Evolutionary conservation across 164 flowering plant genomes (phyloP).

Genomic region (Piper longum): DNA sequence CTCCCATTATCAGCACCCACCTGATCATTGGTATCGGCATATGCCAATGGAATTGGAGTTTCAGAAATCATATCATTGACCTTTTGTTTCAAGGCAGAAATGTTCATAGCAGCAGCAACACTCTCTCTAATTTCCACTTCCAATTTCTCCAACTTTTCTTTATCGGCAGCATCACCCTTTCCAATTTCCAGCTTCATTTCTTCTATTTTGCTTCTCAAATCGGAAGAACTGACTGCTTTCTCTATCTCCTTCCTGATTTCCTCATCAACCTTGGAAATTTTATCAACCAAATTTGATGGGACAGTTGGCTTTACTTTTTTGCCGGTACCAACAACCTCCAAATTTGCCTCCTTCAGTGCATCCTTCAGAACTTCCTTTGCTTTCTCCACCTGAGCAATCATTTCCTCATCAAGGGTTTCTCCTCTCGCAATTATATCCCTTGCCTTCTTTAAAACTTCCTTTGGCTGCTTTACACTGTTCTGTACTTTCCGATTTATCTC

Average conservation of each 20-base stretch:
- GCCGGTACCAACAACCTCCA: constrained; percentile 17
- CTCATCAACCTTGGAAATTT: constrained; percentile 11
- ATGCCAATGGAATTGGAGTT: constrained; percentile 1
- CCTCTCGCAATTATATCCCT: constrained; percentile 16
- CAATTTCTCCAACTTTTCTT: constrained; percentile 14
- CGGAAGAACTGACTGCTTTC: constrained; percentile 11
- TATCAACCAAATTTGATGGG: constrained; percentile 14
- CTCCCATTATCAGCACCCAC: constrained; percentile 17
- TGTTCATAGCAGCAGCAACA: constrained; percentile 17
- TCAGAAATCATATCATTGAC: constrained; percentile 14
- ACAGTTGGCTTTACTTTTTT: constrained; percentile 9
- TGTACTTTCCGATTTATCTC: constrained; percentile 20
- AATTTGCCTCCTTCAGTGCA: constrained; percentile 17
- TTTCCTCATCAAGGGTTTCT: constrained; percentile 15
- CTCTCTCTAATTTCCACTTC: constrained; percentile 21
- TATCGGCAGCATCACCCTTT: constrained; percentile 14
- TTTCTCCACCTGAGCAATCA: constrained; percentile 11
- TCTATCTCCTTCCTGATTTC: constrained; percentile 20
- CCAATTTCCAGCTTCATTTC: constrained; percentile 20
- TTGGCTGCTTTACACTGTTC: constrained; percentile 16
- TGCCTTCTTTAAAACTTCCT: constrained; percentile 15
- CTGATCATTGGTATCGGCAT: constrained; percentile 4
- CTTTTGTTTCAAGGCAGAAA: constrained; percentile 18
- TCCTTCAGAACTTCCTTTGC: constrained; percentile 15
- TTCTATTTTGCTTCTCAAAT: constrained; percentile 17